These are phyloP conservation scores for Claviceps spartinae DNA, from an alignment of 2,329 filamentous ascomycete species.

Conservation along the genomic window DNA sequence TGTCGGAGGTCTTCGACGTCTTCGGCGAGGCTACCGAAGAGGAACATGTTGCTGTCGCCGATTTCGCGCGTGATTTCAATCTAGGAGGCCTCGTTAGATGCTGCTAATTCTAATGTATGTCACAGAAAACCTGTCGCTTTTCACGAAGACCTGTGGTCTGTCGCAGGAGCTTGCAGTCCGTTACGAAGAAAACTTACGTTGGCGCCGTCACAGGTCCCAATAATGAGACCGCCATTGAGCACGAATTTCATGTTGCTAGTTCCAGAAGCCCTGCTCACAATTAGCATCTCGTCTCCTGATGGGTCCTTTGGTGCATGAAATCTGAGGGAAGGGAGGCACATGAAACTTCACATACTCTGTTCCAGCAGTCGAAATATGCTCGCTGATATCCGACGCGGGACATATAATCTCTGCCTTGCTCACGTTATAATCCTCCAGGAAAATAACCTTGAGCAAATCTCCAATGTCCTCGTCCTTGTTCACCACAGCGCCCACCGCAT, in stretches of 20 bases:
- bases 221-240: constrained; percentile 90
- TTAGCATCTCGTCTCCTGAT: no score
- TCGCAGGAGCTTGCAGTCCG: not conserved
- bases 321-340: not conserved
- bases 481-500: constrained; percentile 76
- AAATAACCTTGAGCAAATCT: constrained; percentile 91
- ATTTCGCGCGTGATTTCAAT: constrained; percentile 97
- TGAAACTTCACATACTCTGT: constrained; percentile 50
- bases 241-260: constrained; percentile 99
- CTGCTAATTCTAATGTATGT: not conserved
- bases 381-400: constrained; percentile 89
- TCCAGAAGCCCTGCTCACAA: constrained; percentile 44
- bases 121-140: no score
- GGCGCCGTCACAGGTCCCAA: constrained; percentile 93
- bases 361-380: constrained; percentile 96
- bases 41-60: constrained; percentile 93
- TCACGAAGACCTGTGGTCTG: not conserved
- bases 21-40: constrained; percentile 91
- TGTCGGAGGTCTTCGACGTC: constrained; percentile 95
- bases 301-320: no score
- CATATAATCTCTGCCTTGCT: constrained; percentile 97
- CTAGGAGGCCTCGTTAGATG: constrained; percentile 17
- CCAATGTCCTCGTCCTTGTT: constrained; percentile 89
- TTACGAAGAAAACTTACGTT: constrained; percentile 52
- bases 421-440: constrained; percentile 97